Conservation (phyloP, 192 early-diverging fungal species). For the Podochytrium sp. region DNA sequence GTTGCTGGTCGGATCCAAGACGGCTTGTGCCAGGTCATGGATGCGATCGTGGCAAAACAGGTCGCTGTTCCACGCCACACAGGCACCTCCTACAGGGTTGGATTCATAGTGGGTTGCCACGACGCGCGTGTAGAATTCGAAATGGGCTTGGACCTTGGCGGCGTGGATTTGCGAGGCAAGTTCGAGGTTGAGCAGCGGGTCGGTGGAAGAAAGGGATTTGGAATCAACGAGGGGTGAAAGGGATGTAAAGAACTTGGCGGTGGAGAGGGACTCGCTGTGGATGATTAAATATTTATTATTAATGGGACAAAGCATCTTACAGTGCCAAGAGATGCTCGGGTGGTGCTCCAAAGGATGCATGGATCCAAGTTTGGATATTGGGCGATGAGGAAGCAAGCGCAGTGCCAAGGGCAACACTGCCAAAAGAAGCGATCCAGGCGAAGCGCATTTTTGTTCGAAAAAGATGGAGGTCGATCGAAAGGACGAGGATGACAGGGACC, state of each 20-base stretch:
- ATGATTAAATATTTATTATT: background rate
- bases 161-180: slow-evolving; percentile 73
- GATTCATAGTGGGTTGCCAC: slow-evolving; percentile 65
- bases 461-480: too few species aligned
- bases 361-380: background rate
- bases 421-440: too few species aligned
- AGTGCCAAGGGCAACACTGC: too few species aligned
- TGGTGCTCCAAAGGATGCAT: background rate
- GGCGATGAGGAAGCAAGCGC: too few species aligned
- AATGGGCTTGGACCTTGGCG: slow-evolving; percentile 80
- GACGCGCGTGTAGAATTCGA: slow-evolving; percentile 77
- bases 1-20: slow-evolving; percentile 20
- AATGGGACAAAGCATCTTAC: background rate
- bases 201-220: background rate
- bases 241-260: too few species aligned
- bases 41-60: slow-evolving; percentile 66
- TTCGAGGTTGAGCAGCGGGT: slow-evolving; percentile 66
- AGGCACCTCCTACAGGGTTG: slow-evolving; percentile 58
- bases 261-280: background rate
- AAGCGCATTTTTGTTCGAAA: too few species aligned
- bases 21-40: slow-evolving; percentile 42
- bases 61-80: slow-evolving; percentile 70
- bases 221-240: too few species aligned
- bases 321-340: background rate
- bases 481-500: too few species aligned